Base-by-base conservation (phyloP, 192 early-diverging fungal genomes). In the Coemansia biformis region DNA sequence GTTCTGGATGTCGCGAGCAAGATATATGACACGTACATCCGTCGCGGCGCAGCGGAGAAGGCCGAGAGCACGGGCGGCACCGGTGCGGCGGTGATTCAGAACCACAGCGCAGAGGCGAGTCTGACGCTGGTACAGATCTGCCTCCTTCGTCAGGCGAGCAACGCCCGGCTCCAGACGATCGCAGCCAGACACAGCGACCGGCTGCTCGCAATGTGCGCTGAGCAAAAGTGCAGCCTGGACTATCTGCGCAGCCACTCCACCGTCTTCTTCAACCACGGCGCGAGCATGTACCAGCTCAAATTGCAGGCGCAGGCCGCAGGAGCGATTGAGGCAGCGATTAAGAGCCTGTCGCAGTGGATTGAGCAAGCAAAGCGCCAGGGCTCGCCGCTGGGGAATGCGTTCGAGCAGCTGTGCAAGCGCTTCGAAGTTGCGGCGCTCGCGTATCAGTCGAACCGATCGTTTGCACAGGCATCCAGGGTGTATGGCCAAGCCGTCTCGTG, bases 391-490 rank as follows among this genome's bases (percentile, higher is more conserved):
- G 49, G 38, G 0, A 59, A 62, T 18, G 54, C 47, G 8, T 13
- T 62, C 13, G 44, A 21, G 21, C 70, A 73, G 63, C 54, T 73
- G 14, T 73, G 70, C 34, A 73, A 73, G 58, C 70, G 70, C 26
- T 73, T 57, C 31, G 70, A 73, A 38, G 46, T 73, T 14, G 54
- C 54, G 8, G 70, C 58, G 2, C 37, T 59, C 10, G 62, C 70
- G 8, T 51, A 61, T 16, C 70, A 73, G 51, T 48, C 57, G 2
- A 38, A 39, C 28, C 15, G 51, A 15, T 10, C 40, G 9, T 62
- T 38, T 57, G 41, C 14, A 0, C 16, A 31, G 3, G 70, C 70
- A 0, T 38, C 57, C 2, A 14, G 15, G 38, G 29, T 45, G 15
- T 54, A 57, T 18, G 70, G 46, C n/a, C 41, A 36, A 1, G 70